Percentiles rank a stretch among this genome's conserved stretches.
Evolutionary conservation across 2,329 filamentous ascomycete genomes (phyloP).

Genomic region (Xylaria sp.): DNA sequence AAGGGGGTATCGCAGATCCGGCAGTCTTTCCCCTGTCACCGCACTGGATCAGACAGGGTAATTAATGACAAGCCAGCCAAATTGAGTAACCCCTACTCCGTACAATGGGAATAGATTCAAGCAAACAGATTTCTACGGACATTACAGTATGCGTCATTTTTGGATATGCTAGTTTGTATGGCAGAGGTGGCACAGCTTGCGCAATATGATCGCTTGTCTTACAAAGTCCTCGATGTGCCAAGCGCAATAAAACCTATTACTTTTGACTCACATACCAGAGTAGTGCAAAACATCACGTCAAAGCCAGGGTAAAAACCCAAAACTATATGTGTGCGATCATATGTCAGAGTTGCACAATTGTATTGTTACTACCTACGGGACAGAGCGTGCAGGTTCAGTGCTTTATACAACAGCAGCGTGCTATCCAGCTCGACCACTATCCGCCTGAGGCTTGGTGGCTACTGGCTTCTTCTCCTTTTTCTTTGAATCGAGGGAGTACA

Average conservation of each 20-base stretch:
- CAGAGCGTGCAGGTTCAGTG: background rate
- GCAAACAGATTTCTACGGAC: background rate
- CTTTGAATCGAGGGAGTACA: conserved; percentile 83
- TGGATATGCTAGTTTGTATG: background rate
- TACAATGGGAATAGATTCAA: background rate
- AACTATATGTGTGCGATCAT: background rate
- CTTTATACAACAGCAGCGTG: conserved; percentile 8
- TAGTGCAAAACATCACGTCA: background rate
- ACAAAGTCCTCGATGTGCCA: background rate
- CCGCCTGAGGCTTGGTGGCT: conserved; percentile 26
- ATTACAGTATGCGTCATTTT: background rate
- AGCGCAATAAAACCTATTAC: background rate
- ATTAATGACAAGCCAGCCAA: background rate
- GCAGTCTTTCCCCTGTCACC: conserved; percentile 1
- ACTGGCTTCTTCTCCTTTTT: conserved; percentile 46
- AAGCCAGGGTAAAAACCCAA: background rate
- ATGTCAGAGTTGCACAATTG: conserved; percentile 11
- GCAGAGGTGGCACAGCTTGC: too few relatives aligned
- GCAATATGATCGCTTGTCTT: background rate
- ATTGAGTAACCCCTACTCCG: background rate
- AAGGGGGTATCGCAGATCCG: background rate
- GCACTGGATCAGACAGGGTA: background rate
- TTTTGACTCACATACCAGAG: background rate
- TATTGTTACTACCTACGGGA: conserved; percentile 27
- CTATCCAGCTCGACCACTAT: conserved; percentile 29